phyloP scores from a whole-genome alignment of 352 stramenopile species.

The Phytopythium kandeliae region DNA sequence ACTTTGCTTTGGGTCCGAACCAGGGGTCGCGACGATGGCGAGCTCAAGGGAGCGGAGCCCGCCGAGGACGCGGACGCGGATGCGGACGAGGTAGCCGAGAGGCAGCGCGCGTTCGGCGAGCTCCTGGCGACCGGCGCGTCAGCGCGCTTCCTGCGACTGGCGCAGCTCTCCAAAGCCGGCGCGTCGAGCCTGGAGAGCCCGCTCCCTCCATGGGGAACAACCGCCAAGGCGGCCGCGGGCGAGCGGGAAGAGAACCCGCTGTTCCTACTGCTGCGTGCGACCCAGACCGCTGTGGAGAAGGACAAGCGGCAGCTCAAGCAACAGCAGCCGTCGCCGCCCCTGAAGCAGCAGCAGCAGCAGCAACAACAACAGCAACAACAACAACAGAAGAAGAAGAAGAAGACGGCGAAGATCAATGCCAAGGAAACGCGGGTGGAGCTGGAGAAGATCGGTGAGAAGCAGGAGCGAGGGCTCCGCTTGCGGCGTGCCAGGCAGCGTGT shows the following conservation, averaged over 20 bases:
- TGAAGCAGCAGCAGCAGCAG: neutral
- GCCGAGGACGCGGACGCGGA: neutral
- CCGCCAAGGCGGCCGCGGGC: neutral
- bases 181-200: neutral
- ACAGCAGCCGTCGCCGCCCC: neutral
- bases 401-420: neutral
- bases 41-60: neutral
- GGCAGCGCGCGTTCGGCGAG: constrained; percentile 7
- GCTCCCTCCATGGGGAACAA: neutral
- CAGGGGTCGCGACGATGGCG: too few relatives aligned
- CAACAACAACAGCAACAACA: too few relatives aligned
- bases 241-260: constrained; percentile 4
- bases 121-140: constrained; percentile 1
- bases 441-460: neutral
- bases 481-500: constrained; percentile 60
- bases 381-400: neutral
- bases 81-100: neutral
- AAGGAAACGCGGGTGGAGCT: neutral
- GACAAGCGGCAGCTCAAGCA: neutral
- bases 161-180: neutral
- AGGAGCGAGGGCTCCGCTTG: neutral
- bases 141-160: neutral
- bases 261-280: constrained; percentile 5
- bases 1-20: too few relatives aligned
- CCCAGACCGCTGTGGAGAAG: constrained; percentile 2